phyloP scores from a whole-genome alignment of 2,329 filamentous ascomycete species.

The Exutisphaerella laricina region DNA sequence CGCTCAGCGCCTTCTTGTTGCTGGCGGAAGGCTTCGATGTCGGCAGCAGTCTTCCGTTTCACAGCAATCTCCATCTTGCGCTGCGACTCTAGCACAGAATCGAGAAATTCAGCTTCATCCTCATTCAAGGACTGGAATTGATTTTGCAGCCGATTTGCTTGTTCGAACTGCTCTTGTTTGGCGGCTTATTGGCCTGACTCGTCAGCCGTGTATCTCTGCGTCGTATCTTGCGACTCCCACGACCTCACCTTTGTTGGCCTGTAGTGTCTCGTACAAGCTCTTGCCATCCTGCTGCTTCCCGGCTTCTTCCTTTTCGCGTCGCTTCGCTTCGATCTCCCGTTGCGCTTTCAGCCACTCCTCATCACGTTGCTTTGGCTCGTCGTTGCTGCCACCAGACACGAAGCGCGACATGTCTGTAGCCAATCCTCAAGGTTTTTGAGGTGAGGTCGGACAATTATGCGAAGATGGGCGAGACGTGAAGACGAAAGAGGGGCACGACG shows the following conservation, averaged over 20 bases:
- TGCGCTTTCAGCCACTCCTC: constrained; percentile 62
- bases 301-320: constrained; percentile 50
- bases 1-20: constrained; percentile 56
- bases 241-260: constrained; percentile 69
- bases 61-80: constrained; percentile 53
- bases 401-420: constrained; percentile 46
- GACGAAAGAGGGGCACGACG: background rate
- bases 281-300: constrained; percentile 49
- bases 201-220: constrained; percentile 22
- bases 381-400: constrained; percentile 48
- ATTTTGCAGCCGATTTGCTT: constrained; percentile 63
- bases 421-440: no score
- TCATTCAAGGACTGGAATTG: constrained; percentile 74
- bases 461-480: background rate
- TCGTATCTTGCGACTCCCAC: background rate
- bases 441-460: background rate
- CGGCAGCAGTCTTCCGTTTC: constrained; percentile 53
- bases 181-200: constrained; percentile 49
- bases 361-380: constrained; percentile 43
- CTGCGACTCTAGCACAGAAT: constrained; percentile 53
- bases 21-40: constrained; percentile 54
- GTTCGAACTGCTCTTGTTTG: constrained; percentile 78
- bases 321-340: constrained; percentile 56
- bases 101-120: constrained; percentile 70
- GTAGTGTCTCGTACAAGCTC: constrained; percentile 66